Percentiles rank a stretch among this genome's conserved stretches.
These are phyloP conservation scores for Komagataella mondaviorum DNA, from an alignment of 805 yeast species.

Conservation along the genomic window DNA sequence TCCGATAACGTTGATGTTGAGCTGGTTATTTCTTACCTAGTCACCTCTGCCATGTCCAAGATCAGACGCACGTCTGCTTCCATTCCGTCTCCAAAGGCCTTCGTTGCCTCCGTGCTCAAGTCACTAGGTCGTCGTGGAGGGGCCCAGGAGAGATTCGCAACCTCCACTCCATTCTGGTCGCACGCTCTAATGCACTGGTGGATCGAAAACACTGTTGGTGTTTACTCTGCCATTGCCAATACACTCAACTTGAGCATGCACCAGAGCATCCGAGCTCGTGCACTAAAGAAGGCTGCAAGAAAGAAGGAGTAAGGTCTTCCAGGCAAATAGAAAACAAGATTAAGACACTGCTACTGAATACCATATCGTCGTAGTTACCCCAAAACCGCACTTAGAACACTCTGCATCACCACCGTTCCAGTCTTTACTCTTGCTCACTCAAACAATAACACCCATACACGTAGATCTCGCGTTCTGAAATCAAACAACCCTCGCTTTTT, in stretches of 20 bases:
- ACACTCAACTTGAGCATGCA: conserved; percentile 65
- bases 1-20: conserved; percentile 71
- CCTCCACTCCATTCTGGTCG: conserved; percentile 84
- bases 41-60: conserved; percentile 93
- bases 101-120: conserved; percentile 61
- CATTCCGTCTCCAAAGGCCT: conserved; percentile 72
- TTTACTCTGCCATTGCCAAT: conserved; percentile 60
- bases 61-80: conserved; percentile 59
- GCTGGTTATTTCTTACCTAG: conserved; percentile 74
- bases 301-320: not conserved
- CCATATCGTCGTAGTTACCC: not conserved
- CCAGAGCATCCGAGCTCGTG: conserved; percentile 65
- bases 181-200: conserved; percentile 88
- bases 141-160: conserved; percentile 81
- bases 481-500: not conserved
- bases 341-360: not conserved
- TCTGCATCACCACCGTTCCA: not conserved
- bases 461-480: not conserved
- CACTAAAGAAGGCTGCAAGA: conserved; percentile 59
- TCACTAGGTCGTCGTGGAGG: conserved; percentile 79
- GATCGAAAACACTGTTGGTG: conserved; percentile 71
- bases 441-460: not conserved
- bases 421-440: not conserved
- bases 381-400: not conserved
- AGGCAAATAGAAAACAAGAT: not conserved